Evolutionary conservation across 805 yeast species (phyloP).

Genomic region (Yamadazyma sp.): DNA sequence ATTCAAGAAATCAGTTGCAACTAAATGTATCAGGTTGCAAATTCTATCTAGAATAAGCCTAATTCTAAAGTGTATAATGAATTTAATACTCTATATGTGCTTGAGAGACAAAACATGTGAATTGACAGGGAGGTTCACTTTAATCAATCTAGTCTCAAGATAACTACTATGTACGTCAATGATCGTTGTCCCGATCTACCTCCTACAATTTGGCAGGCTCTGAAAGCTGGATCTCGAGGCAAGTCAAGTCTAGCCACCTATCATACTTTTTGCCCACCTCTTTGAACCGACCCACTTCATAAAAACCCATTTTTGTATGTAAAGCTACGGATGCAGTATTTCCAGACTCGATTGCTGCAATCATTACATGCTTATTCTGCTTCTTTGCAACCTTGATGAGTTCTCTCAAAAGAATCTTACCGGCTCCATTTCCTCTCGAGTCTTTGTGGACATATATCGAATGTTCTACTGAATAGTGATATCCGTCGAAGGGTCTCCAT

Average conservation of each 20-base stretch:
- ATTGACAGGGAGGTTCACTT: too few species aligned
- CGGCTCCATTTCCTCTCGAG: conserved; percentile 5
- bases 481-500: conserved; percentile 9
- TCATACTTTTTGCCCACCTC: conserved; percentile 7
- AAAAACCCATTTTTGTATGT: conserved; percentile 5
- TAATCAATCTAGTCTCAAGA: too few species aligned
- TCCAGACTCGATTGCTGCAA: conserved; percentile 6
- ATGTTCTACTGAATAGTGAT: conserved; percentile 4
- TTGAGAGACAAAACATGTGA: too few species aligned
- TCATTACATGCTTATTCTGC: conserved; percentile 4
- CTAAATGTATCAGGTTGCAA: too few species aligned
- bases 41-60: too few species aligned
- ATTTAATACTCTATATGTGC: too few species aligned
- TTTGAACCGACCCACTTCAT: conserved; percentile 3
- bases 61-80: too few species aligned
- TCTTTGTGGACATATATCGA: conserved; percentile 7
- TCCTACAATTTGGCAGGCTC: neutral
- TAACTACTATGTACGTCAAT: too few species aligned
- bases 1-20: too few species aligned
- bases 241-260: conserved; percentile 8
- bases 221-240: conserved; percentile 3
- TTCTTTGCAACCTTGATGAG: conserved; percentile 5
- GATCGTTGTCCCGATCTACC: too few species aligned
- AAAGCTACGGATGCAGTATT: conserved; percentile 1
- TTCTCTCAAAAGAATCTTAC: conserved; percentile 3